Percentiles rank a stretch among this genome's conserved stretches.
These are phyloP conservation scores for Alopecurus myosuroides DNA, from an alignment of 176 grass and related monocot genomes.

Conservation along the genomic window DNA sequence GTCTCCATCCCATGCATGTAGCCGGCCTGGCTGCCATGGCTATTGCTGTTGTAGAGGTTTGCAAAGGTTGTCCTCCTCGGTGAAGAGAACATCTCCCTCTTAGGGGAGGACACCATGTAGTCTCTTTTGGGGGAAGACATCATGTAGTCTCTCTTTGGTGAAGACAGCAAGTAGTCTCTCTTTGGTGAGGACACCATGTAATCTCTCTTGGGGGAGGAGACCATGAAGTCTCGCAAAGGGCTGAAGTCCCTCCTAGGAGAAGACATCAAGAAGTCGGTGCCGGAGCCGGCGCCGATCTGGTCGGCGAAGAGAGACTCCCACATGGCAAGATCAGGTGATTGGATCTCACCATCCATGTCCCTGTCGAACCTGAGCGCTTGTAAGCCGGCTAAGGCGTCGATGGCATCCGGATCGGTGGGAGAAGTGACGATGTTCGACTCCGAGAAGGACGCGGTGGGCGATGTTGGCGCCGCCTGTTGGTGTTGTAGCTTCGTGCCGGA, in stretches of 20 bases:
- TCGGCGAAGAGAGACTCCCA: conserved; percentile 68
- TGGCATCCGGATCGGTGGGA: conserved; percentile 24
- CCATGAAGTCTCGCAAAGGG: conserved; percentile 44
- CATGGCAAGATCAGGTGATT: conserved; percentile 50
- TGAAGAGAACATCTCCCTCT: conserved; percentile 33
- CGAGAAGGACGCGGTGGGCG: conserved; percentile 40
- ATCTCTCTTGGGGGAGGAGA: conserved; percentile 51
- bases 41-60: conserved; percentile 19
- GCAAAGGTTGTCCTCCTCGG: conserved; percentile 40
- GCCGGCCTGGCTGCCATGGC: not conserved
- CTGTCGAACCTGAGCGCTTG: conserved; percentile 47
- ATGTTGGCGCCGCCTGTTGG: conserved; percentile 26
- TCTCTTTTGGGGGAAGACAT: conserved; percentile 44
- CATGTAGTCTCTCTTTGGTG: conserved; percentile 49
- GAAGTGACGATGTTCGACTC: conserved; percentile 55
- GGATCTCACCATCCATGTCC: conserved; percentile 45
- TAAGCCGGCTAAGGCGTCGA: conserved; percentile 33
- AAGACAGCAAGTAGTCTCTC: conserved; percentile 55
- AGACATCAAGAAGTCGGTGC: conserved; percentile 53
- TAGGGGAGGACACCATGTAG: conserved; percentile 52
- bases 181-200: conserved; percentile 49
- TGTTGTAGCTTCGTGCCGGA: conserved; percentile 30
- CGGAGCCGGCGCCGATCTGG: conserved; percentile 21
- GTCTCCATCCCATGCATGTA: conserved; percentile 21
- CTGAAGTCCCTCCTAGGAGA: conserved; percentile 53